Evolutionary conservation across 1,139 yeast species (phyloP).

Genomic region (Geotrichum candidum): DNA sequence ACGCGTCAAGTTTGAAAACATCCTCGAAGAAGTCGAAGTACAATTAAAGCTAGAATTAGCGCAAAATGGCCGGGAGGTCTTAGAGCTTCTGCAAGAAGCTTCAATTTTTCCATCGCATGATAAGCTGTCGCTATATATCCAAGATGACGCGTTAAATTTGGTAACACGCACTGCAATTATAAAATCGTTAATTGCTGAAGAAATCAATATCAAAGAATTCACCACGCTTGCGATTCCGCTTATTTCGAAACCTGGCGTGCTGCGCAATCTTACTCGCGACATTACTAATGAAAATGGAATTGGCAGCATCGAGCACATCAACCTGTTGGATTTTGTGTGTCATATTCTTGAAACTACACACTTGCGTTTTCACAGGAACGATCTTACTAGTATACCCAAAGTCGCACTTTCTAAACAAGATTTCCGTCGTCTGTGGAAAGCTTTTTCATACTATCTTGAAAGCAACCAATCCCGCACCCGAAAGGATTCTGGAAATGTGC

Average conservation of each 20-base stretch:
- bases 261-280: slow-evolving; percentile 5
- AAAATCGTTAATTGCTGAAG: slow-evolving; percentile 1
- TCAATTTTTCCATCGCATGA: neutral
- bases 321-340: neutral
- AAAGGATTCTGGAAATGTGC: neutral
- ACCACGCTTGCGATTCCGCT: neutral
- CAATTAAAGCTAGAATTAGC: neutral
- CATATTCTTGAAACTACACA: neutral
- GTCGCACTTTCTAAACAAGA: slow-evolving; percentile 6
- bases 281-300: neutral
- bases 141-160: neutral
- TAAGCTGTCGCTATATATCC: neutral
- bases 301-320: neutral
- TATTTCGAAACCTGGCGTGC: slow-evolving; percentile 2
- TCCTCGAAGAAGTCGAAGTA: slow-evolving; percentile 5
- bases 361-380: slow-evolving; percentile 2
- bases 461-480: neutral
- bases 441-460: slow-evolving; percentile 1
- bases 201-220: neutral
- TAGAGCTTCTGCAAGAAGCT: neutral
- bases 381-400: slow-evolving; percentile 9
- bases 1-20: neutral
- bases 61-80: neutral
- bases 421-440: slow-evolving; percentile 2
- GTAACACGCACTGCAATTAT: slow-evolving; percentile 5